A percentile compares a stretch with the other conserved stretches of the same genome.
These are phyloP conservation scores for Antitrichia curtipendula DNA, from an alignment of 225 moss, liverwort and hornwort species.

Conservation along the genomic window DNA sequence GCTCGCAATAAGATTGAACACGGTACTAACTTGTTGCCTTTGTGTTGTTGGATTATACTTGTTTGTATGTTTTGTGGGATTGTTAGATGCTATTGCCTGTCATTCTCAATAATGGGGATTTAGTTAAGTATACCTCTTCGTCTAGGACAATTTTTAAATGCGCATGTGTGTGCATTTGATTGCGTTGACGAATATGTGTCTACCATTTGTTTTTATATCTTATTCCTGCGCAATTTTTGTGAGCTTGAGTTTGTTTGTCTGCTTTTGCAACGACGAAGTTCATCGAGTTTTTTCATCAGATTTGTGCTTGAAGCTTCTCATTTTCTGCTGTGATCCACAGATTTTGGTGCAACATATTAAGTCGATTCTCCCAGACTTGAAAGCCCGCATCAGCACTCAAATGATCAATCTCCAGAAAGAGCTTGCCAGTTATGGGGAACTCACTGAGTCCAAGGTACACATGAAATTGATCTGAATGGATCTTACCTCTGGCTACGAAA, in stretches of 20 bases:
- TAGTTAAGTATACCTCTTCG: neutral
- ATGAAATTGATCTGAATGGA: neutral
- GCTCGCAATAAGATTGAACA: conserved; percentile 83
- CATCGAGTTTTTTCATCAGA: neutral
- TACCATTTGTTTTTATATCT: neutral
- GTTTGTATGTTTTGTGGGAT: neutral
- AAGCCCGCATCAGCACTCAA: conserved; percentile 88
- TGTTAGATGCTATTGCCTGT: neutral
- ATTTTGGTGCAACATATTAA: conserved; percentile 94
- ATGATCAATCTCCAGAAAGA: conserved; percentile 95
- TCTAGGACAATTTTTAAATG: neutral
- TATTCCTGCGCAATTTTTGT: neutral
- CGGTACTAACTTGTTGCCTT: conserved; percentile 9
- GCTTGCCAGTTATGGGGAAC: conserved; percentile 92
- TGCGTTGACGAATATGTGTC: neutral
- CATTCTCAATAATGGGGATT: neutral
- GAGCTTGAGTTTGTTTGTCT: neutral
- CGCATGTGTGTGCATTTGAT: neutral
- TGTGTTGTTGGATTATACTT: neutral
- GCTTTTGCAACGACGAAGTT: neutral
- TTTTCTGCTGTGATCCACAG: conserved; percentile 14
- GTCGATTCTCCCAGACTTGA: conserved; percentile 90
- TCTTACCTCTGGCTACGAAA: neutral
- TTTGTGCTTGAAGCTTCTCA: neutral
- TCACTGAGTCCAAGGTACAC: conserved; percentile 91